Evolutionary conservation across 306 rosid genomes (phyloP).

Genomic region (Vigna trinervia): DNA sequence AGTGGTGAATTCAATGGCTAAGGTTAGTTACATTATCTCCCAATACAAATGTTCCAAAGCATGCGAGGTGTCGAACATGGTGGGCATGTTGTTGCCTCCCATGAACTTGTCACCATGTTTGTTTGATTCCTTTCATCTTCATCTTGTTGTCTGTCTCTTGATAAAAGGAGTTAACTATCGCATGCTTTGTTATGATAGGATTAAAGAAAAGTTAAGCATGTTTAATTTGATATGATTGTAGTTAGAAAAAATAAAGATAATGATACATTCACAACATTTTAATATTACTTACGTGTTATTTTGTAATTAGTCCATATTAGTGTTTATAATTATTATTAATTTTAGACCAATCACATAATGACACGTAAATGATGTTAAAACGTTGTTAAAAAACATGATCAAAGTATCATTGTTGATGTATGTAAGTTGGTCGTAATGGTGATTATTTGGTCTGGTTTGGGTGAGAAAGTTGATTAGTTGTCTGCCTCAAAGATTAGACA

Average conservation of each 20-base stretch:
- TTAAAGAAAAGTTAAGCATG: constrained; percentile 11
- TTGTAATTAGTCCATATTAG: no score
- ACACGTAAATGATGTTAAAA: no score
- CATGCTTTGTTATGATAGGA: constrained; percentile 21
- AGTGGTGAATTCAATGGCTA: constrained; percentile 7
- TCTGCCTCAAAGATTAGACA: constrained; percentile 2
- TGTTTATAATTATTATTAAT: no score
- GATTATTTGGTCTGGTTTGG: constrained; percentile 40
- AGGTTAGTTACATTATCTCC: background rate
- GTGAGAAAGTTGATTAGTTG: constrained; percentile 6
- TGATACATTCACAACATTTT: no score
- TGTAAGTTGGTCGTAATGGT: constrained; percentile 41
- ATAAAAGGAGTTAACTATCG: constrained; percentile 22
- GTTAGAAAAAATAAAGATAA: background rate
- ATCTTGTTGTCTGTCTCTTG: constrained; percentile 43
- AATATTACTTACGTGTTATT: no score
- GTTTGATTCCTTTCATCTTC: constrained; percentile 6
- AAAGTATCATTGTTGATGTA: background rate
- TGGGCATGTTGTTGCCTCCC: constrained; percentile 44
- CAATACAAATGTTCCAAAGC: constrained; percentile 16
- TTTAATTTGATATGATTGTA: constrained; percentile 30
- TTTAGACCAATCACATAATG: no score
- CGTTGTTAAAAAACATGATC: no score
- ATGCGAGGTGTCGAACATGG: background rate
- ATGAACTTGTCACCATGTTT: constrained; percentile 21